These are phyloP conservation scores for Alternaria consortialis DNA, from an alignment of 2,329 filamentous ascomycete species.

Conservation along the genomic window DNA sequence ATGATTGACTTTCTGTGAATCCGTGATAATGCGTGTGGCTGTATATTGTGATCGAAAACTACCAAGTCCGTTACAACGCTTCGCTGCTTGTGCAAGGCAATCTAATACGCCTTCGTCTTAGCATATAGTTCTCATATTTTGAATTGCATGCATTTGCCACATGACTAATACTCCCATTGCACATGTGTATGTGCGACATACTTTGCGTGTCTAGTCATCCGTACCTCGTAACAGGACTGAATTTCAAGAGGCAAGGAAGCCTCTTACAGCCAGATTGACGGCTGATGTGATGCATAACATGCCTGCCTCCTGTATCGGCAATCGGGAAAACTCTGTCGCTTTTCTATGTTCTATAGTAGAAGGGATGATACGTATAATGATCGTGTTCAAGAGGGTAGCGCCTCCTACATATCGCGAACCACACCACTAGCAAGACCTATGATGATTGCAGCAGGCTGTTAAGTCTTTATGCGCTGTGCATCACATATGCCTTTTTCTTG, in stretches of 20 bases:
- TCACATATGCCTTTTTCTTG: not conserved
- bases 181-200: not conserved
- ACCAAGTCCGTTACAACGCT: not conserved
- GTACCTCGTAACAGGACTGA: not conserved
- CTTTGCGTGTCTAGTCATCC: too few relatives aligned
- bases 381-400: not conserved
- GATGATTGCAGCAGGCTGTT: not conserved
- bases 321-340: not conserved
- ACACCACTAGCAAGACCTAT: not conserved
- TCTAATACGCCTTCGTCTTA: not conserved
- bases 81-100: not conserved
- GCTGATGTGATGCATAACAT: not conserved
- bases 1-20: not conserved
- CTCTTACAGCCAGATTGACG: not conserved
- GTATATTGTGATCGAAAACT: not conserved
- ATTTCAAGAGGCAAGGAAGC: not conserved
- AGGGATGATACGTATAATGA: not conserved
- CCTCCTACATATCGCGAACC: not conserved
- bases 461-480: not conserved
- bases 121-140: too few relatives aligned
- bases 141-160: not conserved
- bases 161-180: not conserved
- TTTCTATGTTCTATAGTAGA: not conserved
- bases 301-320: not conserved
- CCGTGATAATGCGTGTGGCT: not conserved